Conservation (phyloP, 2,329 filamentous ascomycete genomes). For the Monosporascus sp. region DNA sequence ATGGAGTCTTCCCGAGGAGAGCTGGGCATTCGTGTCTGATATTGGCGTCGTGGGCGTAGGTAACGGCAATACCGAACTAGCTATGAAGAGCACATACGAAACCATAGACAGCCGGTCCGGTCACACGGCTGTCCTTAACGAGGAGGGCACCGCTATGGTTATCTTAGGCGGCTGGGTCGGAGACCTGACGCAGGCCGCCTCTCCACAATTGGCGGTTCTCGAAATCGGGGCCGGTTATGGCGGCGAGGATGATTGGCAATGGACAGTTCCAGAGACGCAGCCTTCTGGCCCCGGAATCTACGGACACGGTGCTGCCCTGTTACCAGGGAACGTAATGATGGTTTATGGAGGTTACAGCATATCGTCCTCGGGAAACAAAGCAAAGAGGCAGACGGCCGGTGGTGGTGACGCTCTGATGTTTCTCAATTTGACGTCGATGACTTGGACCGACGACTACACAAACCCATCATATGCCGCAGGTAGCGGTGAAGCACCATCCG, state of each 20-base stretch:
- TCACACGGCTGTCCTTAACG: constrained; percentile 75
- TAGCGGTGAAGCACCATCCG: constrained; percentile 1
- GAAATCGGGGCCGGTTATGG: constrained; percentile 71
- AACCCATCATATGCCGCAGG: constrained; percentile 32
- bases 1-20: constrained; percentile 79
- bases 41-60: constrained; percentile 43
- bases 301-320: constrained; percentile 57
- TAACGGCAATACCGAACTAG: constrained; percentile 48
- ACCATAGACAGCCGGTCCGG: constrained; percentile 77
- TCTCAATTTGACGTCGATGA: constrained; percentile 52
- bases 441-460: constrained; percentile 46
- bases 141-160: constrained; percentile 72
- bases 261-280: constrained; percentile 55
- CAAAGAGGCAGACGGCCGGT: constrained; percentile 26
- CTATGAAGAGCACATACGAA: constrained; percentile 35
- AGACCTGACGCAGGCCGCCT: constrained; percentile 66
- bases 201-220: constrained; percentile 75
- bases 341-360: constrained; percentile 58
- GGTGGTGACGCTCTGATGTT: constrained; percentile 33
- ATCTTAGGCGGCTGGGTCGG: constrained; percentile 92
- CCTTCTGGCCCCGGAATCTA: constrained; percentile 45
- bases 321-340: constrained; percentile 65
- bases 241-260: constrained; percentile 64
- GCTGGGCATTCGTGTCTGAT: constrained; percentile 70
- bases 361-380: constrained; percentile 23